Percentiles rank a stretch among this genome's conserved stretches.
These are phyloP conservation scores for Prunus mira DNA, from an alignment of 306 rosid species.

Conservation along the genomic window DNA sequence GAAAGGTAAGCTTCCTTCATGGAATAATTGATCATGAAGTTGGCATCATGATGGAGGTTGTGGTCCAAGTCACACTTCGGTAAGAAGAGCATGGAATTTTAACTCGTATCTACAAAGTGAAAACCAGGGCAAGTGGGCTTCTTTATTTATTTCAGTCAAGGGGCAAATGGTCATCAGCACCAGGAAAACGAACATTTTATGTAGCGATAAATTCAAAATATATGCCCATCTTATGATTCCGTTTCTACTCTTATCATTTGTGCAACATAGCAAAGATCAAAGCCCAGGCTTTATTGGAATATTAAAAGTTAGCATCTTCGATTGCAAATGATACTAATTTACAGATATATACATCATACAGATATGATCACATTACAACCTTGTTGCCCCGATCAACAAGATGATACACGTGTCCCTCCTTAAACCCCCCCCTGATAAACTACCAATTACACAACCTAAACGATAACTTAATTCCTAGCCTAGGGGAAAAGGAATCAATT, in stretches of 20 bases:
- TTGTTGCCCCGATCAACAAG: conserved; percentile 44
- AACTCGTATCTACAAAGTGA: no score
- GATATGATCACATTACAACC: conserved; percentile 45
- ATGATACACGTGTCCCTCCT: conserved; percentile 34
- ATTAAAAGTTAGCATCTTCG: conserved; percentile 27
- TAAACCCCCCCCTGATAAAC: conserved; percentile 32
- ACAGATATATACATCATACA: conserved; percentile 74
- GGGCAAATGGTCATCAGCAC: no score
- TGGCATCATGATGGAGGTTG: no score
- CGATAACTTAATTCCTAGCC: conserved; percentile 37
- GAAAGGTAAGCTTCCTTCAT: no score
- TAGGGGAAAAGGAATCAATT: conserved; percentile 17
- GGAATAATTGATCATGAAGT: no score
- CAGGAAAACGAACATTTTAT: no score
- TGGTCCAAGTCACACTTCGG: no score
- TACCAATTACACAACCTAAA: conserved; percentile 44
- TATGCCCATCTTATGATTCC: not conserved
- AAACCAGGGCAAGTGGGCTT: no score
- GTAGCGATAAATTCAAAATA: no score
- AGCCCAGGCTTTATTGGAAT: no score
- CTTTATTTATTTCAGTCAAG: no score
- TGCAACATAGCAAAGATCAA: not conserved
- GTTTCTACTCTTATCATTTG: not conserved
- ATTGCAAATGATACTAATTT: conserved; percentile 48
- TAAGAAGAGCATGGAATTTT: no score